Conservation (phyloP, 2,329 filamentous ascomycete genomes). For the Mycosphaerella sp. region DNA sequence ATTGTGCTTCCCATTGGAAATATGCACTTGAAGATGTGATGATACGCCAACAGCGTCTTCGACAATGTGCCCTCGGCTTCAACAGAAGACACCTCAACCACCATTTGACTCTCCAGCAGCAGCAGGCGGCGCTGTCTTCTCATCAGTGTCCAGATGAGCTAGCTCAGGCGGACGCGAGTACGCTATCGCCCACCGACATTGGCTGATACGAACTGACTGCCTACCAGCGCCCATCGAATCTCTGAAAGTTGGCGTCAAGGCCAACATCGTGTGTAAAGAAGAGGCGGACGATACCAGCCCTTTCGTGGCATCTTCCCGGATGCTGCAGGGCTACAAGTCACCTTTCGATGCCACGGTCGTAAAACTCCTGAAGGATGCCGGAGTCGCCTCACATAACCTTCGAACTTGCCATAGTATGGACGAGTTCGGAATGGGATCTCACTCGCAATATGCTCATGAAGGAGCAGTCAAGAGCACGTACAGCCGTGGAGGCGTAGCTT, state of each 20-base stretch:
- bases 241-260: constrained; percentile 40
- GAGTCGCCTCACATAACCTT: constrained; percentile 56
- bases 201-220: background rate
- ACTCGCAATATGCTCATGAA: constrained; percentile 62
- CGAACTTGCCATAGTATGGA: constrained; percentile 77
- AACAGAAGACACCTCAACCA: constrained; percentile 8
- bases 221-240: constrained; percentile 26
- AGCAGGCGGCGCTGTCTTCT: background rate
- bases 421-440: constrained; percentile 92
- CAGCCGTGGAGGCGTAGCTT: constrained; percentile 29
- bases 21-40: constrained; percentile 17
- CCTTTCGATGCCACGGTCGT: constrained; percentile 82
- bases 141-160: constrained; percentile 1
- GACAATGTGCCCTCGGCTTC: constrained; percentile 14
- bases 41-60: constrained; percentile 19
- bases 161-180: too few relatives aligned
- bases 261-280: constrained; percentile 45
- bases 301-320: constrained; percentile 78
- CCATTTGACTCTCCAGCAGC: constrained; percentile 1
- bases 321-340: constrained; percentile 61
- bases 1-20: background rate
- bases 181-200: background rate
- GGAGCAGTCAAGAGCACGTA: constrained; percentile 57
- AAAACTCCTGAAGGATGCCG: constrained; percentile 56
- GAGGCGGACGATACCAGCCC: constrained; percentile 22